Base-by-base conservation (phyloP, 305 asterid species). In the Fraxinus floribunda region DNA sequence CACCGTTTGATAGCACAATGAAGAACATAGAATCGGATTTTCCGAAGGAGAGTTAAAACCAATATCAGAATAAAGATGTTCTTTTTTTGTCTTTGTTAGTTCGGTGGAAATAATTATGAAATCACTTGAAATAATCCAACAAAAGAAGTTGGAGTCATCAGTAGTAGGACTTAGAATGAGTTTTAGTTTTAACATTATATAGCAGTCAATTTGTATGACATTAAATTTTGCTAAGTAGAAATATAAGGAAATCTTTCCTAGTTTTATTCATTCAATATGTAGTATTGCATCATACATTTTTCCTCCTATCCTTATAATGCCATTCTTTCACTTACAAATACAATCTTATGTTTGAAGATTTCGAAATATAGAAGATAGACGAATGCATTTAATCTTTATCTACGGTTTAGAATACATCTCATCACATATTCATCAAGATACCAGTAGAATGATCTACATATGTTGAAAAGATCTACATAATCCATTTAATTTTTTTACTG, bases 1-100 rank as follows among this genome's bases (percentile, higher is more conserved):
- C 88, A 89, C 92, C 5, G 92, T 89, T 35, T 89, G 83, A 80
- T 34, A 32, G 34, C 38, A 13, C 34, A 35, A 18, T 71, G 78
- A 79, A 26, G 71, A 60, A 20, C 72, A 62, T 22, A 64, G 1
- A 20, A 64, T 64, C 8, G 34, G 72, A 64, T 64, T 64, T 64
- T 64, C 34, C 35, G 7, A 20, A 64, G 72, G 18, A 39, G 2
- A 39, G 49, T 7, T 30, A 64, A 7, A 24, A 64, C 4, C 34
- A 64, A 64, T 22, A 24, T 64, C 72, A 64, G 72, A 64, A 64
- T 64, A 64, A 64, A 64, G 72, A 64, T 64, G 72, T 24, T 22
- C 5, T 24, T 8, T 20, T 64, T 20, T 64, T 64, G 72, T 24
- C 32, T 20, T 64, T 24, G 72, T 64, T 64, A 22, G 34, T 64